phyloP scores from a whole-genome alignment of 768 basidiomycete genomes.

The Strobilomyces dryophilus region DNA sequence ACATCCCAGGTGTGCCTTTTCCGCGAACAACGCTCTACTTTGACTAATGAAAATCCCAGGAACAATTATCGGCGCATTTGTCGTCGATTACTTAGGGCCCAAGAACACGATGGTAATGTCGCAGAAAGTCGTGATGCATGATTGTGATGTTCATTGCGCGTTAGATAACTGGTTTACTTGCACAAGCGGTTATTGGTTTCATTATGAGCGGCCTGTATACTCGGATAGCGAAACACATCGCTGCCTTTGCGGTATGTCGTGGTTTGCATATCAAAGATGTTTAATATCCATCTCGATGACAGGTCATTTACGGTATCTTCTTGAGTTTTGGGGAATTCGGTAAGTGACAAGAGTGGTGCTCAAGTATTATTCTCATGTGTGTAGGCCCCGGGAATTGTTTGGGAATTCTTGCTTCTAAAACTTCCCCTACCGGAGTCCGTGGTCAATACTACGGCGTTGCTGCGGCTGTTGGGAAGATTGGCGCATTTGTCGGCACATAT shows the following conservation, averaged over 20 bases:
- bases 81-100: constrained; percentile 72
- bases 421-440: constrained; percentile 78
- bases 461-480: constrained; percentile 82
- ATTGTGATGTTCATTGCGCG: neutral
- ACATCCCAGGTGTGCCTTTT: constrained; percentile 49
- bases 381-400: constrained; percentile 80
- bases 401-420: constrained; percentile 82
- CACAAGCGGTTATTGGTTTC: constrained; percentile 76
- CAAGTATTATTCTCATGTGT: neutral
- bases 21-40: neutral
- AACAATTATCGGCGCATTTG: constrained; percentile 68
- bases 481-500: constrained; percentile 82
- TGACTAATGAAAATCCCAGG: constrained; percentile 28
- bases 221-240: constrained; percentile 58
- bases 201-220: constrained; percentile 83
- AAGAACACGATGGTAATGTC: constrained; percentile 64
- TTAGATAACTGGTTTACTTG: constrained; percentile 63
- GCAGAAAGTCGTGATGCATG: neutral
- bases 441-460: constrained; percentile 85
- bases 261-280: neutral
- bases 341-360: constrained; percentile 18
- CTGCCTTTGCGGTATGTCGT: constrained; percentile 62
- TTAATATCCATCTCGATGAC: neutral
- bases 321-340: constrained; percentile 85
- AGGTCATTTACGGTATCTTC: constrained; percentile 90